These are phyloP conservation scores for Canavalia gladiata DNA, from an alignment of 306 rosid genomes.

Conservation along the genomic window DNA sequence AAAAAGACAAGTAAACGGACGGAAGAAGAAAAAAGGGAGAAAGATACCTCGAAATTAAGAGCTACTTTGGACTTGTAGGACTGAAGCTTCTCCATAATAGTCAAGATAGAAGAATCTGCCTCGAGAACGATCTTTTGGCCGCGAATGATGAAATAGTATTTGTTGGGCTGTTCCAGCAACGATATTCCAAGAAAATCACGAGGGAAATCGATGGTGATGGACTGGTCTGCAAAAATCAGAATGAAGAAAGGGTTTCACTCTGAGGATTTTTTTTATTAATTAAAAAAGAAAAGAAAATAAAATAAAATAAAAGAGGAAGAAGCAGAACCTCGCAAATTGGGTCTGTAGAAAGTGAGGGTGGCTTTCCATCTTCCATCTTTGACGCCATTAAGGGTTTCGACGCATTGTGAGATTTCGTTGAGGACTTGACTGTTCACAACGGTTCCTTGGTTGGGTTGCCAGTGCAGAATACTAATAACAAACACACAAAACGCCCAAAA, in stretches of 20 bases:
- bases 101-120: constrained; percentile 80
- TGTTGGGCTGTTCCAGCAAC: constrained; percentile 80
- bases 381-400: constrained; percentile 81
- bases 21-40: no score
- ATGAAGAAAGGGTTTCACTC: background rate
- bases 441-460: constrained; percentile 88
- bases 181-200: constrained; percentile 85
- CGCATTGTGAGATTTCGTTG: constrained; percentile 86
- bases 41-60: constrained; percentile 73
- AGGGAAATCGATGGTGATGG: constrained; percentile 63
- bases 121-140: constrained; percentile 78
- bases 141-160: constrained; percentile 82
- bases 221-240: constrained; percentile 54
- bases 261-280: no score
- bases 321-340: constrained; percentile 77
- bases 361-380: constrained; percentile 92
- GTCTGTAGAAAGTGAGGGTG: constrained; percentile 84
- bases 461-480: constrained; percentile 76
- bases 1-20: background rate
- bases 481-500: background rate
- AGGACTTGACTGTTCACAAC: constrained; percentile 78
- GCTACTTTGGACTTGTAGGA: constrained; percentile 84
- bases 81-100: constrained; percentile 92
- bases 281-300: background rate
- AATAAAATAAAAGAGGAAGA: no score